These are phyloP conservation scores for Phytophthora agathidicida DNA, from an alignment of 352 stramenopile species.

Conservation along the genomic window DNA sequence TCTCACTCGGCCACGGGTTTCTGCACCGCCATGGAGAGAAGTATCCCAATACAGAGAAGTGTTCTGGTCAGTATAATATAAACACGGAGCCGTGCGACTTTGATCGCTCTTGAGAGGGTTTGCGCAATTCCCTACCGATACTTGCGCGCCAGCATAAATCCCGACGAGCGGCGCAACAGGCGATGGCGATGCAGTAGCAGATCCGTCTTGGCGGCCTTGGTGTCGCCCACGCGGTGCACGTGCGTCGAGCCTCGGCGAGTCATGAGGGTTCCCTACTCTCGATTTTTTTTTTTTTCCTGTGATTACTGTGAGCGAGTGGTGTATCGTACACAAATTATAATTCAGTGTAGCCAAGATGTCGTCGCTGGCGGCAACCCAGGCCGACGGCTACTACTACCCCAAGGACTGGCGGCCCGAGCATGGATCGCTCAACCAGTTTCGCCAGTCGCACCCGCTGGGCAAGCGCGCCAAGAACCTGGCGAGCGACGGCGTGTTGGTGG, in stretches of 20 bases:
- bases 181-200: constrained; percentile 66
- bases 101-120: constrained; percentile 9
- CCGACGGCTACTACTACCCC: constrained; percentile 98
- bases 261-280: constrained; percentile 33
- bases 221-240: constrained; percentile 42
- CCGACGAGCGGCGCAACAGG: constrained; percentile 63
- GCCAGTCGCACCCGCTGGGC: constrained; percentile 74
- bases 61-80: no score
- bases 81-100: background rate
- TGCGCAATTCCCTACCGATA: constrained; percentile 43
- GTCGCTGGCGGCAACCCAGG: constrained; percentile 95
- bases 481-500: constrained; percentile 92
- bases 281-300: constrained; percentile 14
- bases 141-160: constrained; percentile 77
- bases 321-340: constrained; percentile 1
- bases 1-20: constrained; percentile 44
- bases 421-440: constrained; percentile 88
- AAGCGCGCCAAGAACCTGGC: constrained; percentile 62
- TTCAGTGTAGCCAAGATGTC: no score
- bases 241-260: constrained; percentile 59
- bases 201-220: constrained; percentile 46
- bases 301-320: background rate
- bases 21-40: constrained; percentile 2
- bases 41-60: constrained; percentile 13
- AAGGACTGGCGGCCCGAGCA: constrained; percentile 89